A percentile compares a stretch with the other conserved stretches of the same genome.
Evolutionary conservation across 2,329 filamentous ascomycete genomes (phyloP).

Genomic region (Neonectria coccinea): DNA sequence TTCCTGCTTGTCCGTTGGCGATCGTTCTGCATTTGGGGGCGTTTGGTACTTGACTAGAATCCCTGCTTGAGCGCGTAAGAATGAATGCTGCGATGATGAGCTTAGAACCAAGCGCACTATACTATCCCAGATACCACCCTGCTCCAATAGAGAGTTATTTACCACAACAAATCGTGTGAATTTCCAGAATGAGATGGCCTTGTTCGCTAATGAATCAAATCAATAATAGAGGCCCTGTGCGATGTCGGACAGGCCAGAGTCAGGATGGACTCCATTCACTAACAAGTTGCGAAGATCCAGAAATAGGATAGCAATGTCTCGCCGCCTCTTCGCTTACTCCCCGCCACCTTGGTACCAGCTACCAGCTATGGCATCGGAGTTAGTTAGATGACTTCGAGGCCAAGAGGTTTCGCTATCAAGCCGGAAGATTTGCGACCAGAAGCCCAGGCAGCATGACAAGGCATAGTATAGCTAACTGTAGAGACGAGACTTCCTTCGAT

Average conservation of each 20-base stretch:
- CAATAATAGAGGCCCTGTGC: not conserved
- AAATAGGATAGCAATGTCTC: conserved; percentile 3
- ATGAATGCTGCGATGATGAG: conserved; percentile 9
- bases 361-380: too few species aligned
- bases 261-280: not conserved
- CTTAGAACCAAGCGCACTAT: conserved; percentile 20
- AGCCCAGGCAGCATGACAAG: too few species aligned
- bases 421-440: not conserved
- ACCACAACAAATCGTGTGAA: not conserved
- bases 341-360: not conserved
- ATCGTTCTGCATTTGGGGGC: conserved; percentile 34
- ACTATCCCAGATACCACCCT: conserved; percentile 20
- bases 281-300: not conserved
- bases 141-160: conserved; percentile 14
- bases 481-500: too few species aligned
- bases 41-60: conserved; percentile 31
- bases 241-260: not conserved
- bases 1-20: not conserved
- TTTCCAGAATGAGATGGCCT: not conserved
- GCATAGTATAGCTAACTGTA: too few species aligned
- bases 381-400: not conserved
- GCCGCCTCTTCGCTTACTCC: conserved; percentile 7
- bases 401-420: not conserved
- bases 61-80: conserved; percentile 19
- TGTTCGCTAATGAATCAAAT: not conserved